Evolutionary conservation across 176 grass and related monocot genomes (phyloP).

Genomic region (Aegilops tauschii): DNA sequence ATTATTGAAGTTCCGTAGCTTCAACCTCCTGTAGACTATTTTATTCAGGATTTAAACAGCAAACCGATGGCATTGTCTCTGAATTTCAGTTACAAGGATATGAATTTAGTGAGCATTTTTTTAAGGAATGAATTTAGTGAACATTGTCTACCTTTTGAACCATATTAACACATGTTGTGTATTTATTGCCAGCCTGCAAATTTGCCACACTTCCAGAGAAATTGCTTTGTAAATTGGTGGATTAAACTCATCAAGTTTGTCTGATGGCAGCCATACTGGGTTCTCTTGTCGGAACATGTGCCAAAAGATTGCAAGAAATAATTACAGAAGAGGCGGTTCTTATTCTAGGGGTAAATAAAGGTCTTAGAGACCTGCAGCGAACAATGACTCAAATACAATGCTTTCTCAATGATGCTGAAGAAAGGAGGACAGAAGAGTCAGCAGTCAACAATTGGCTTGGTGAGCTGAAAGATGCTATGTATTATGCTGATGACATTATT

Average conservation of each 20-base stretch:
- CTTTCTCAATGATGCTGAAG: conserved; percentile 22
- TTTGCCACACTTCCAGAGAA: not conserved
- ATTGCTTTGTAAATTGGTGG: not conserved
- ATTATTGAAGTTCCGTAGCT: not conserved
- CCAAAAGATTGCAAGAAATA: not conserved
- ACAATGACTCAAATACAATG: conserved; percentile 16
- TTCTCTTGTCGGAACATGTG: conserved; percentile 9
- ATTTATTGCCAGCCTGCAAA: not conserved
- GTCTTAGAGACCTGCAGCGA: not conserved
- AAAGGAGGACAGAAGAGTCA: conserved; percentile 11
- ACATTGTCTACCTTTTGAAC: not conserved
- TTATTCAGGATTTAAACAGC: no score
- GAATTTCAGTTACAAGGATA: not conserved
- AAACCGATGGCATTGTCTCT: no score
- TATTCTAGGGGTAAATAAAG: conserved; percentile 22
- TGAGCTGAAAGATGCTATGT: conserved; percentile 46
- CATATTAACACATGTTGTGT: not conserved
- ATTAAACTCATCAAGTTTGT: not conserved
- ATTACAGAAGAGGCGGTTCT: conserved; percentile 3
- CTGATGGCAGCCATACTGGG: conserved; percentile 22
- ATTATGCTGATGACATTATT: conserved; percentile 45
- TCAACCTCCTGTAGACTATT: not conserved
- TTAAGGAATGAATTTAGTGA: not conserved
- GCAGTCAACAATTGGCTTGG: conserved; percentile 27
- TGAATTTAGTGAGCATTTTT: not conserved